Base-by-base conservation (phyloP, 257 asterid genomes). In the Petunia secreta region DNA sequence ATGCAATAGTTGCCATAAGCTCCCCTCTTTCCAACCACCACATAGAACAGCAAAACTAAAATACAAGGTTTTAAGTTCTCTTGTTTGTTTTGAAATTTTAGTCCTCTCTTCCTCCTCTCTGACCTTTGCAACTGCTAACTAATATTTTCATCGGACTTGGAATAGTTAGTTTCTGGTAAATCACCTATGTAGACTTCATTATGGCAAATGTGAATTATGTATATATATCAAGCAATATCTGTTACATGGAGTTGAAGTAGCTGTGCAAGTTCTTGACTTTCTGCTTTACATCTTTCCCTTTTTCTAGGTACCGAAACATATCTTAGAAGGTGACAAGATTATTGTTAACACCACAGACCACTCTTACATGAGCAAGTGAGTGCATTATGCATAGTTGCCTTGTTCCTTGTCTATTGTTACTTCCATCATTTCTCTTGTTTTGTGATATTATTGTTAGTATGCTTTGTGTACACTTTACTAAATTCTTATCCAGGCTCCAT, bases 291-390 rank as follows among this genome's bases (percentile, higher is more conserved):
- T 38, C 77, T 46, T 54, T 14, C 11, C 48, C 67, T 50, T 77
- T 71, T 71, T 25, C 75, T 66, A 94, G 98, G 95, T 89, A 81
- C 98, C 98, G n/a, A 86, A 89, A 85, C 94, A 92, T 80, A 83
- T 92, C 52, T 78, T 82, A 83, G 87, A 89, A 1, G 98, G 96
- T 73, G 97, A 93, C 57, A 86, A 83, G 91, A 82, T 94, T 62
- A 57, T 93, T 15, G 68, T 93, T 77, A 90, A 85, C 82, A 93
- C 98, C 58, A 52, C 82, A 0, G 93, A 91, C 66, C 83, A 85
- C 84, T 79, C 94, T 80, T 95, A 93, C 67, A 67, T 84, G 76
- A 80, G 92, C 93, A 93, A 90, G 99, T 95, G 73, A 83, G 87
- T 83, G 38, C 44, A 43, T 81, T 78, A 25, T 25, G 25, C 25